Conservation (phyloP, 768 basidiomycete species). For the Termitomyces sp. region DNA sequence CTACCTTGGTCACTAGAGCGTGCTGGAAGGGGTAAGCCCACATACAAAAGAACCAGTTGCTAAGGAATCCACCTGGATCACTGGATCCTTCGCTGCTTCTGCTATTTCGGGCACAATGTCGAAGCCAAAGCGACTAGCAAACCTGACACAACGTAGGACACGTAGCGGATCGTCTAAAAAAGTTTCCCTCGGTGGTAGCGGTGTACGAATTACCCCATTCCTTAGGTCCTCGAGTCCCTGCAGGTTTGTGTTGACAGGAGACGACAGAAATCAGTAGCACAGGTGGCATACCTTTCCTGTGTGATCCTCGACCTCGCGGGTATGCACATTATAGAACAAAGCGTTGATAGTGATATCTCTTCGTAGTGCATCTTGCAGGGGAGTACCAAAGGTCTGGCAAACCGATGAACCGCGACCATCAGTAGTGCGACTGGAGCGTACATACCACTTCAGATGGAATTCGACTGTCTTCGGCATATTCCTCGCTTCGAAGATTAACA, state of each 20-base stretch:
- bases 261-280: slow-evolving; percentile 4
- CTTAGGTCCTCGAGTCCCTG: slow-evolving; percentile 85
- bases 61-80: slow-evolving; percentile 49
- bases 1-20: slow-evolving; percentile 74
- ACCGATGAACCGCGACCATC: neutral
- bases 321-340: slow-evolving; percentile 93
- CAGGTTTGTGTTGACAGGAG: neutral
- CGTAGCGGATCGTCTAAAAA: slow-evolving; percentile 93
- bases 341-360: slow-evolving; percentile 95
- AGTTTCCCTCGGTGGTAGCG: slow-evolving; percentile 79
- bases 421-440: slow-evolving; percentile 3
- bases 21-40: slow-evolving; percentile 31
- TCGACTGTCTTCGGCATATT: slow-evolving; percentile 80
- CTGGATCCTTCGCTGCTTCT: slow-evolving; percentile 51
- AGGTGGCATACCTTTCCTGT: slow-evolving; percentile 57
- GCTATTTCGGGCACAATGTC: slow-evolving; percentile 62
- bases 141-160: slow-evolving; percentile 85
- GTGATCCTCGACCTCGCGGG: slow-evolving; percentile 77
- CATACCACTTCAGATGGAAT: slow-evolving; percentile 87
- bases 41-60: neutral
- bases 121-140: slow-evolving; percentile 89
- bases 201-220: slow-evolving; percentile 79
- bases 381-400: slow-evolving; percentile 82
- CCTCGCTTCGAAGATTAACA: slow-evolving; percentile 90
- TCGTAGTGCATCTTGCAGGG: slow-evolving; percentile 82